Percentiles rank a stretch among this genome's conserved stretches.
Conservation (phyloP, 306 rosid species). For the Macrotyloma uniflorum region DNA sequence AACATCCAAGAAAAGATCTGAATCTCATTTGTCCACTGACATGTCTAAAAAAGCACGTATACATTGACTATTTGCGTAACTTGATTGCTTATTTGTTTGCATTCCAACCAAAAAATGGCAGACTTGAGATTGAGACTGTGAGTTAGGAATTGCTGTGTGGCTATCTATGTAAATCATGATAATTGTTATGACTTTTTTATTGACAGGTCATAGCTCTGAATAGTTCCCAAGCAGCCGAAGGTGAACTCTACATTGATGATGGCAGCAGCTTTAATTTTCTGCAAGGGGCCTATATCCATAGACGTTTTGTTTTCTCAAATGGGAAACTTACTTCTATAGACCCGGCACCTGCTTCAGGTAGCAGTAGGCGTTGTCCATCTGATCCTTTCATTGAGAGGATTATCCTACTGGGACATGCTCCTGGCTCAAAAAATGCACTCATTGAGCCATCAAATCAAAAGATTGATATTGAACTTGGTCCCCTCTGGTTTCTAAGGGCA, state of each 20-base stretch:
- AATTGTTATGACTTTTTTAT: slow-evolving; percentile 27
- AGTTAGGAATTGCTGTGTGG: neutral
- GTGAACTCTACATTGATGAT: slow-evolving; percentile 86
- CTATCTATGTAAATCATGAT: slow-evolving; percentile 22
- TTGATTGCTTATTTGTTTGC: slow-evolving; percentile 11
- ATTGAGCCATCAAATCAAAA: slow-evolving; percentile 68
- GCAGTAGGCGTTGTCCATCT: slow-evolving; percentile 44
- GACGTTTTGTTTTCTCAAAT: slow-evolving; percentile 71
- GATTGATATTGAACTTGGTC: slow-evolving; percentile 64
- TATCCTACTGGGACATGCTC: slow-evolving; percentile 71
- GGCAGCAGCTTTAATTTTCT: slow-evolving; percentile 81
- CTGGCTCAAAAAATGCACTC: slow-evolving; percentile 60
- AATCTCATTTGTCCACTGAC: neutral
- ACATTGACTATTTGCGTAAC: slow-evolving; percentile 23
- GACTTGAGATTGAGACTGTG: neutral
- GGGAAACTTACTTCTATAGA: slow-evolving; percentile 72
- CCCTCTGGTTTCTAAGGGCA: slow-evolving; percentile 64
- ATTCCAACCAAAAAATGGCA: neutral
- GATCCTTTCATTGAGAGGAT: slow-evolving; percentile 76
- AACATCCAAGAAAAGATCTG: neutral
- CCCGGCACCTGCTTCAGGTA: slow-evolving; percentile 48
- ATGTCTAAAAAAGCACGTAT: neutral
- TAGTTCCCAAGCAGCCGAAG: slow-evolving; percentile 91
- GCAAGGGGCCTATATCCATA: slow-evolving; percentile 83
- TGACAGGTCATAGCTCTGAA: slow-evolving; percentile 89